Conservation (phyloP, 1,139 yeast genomes). For the Protomyces inundatus region DNA sequence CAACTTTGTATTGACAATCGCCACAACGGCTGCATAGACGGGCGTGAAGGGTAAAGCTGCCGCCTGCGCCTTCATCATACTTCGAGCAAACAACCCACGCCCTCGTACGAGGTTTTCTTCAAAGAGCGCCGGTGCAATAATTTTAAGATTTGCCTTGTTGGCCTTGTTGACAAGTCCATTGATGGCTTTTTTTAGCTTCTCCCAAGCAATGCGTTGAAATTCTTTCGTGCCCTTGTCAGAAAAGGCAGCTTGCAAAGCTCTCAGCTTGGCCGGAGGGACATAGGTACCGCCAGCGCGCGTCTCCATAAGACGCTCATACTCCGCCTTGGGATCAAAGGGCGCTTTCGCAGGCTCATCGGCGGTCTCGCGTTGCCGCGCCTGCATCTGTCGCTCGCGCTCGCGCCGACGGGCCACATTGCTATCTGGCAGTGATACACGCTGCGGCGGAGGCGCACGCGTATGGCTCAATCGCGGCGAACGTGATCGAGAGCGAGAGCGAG, state of each 20-base stretch:
- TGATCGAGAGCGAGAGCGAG: neutral
- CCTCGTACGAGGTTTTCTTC: conserved; percentile 54
- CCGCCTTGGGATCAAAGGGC: conserved; percentile 38
- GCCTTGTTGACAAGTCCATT: conserved; percentile 49
- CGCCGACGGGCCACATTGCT: conserved; percentile 35
- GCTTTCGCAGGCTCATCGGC: conserved; percentile 21
- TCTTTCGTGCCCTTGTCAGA: conserved; percentile 39
- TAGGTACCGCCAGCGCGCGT: conserved; percentile 47
- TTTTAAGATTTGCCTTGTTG: conserved; percentile 47
- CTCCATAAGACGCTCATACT: conserved; percentile 42
- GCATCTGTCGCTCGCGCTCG: conserved; percentile 36
- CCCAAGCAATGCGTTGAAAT: conserved; percentile 55
- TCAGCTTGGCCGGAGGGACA: conserved; percentile 51
- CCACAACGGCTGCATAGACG: conserved; percentile 54
- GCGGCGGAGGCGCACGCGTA: neutral
- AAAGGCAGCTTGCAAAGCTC: conserved; percentile 44
- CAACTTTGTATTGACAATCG: conserved; percentile 60
- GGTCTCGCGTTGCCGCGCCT: conserved; percentile 30
- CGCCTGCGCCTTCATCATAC: conserved; percentile 54
- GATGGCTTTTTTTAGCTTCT: conserved; percentile 46
- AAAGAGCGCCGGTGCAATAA: conserved; percentile 49
- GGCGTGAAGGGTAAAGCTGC: conserved; percentile 45
- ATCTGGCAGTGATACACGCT: conserved; percentile 31
- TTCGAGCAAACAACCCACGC: conserved; percentile 54
- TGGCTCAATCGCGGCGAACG: neutral